These are phyloP conservation scores for Acanthamoeba lenticulata DNA, from an alignment of 208 protist species.

Conservation along the genomic window DNA sequence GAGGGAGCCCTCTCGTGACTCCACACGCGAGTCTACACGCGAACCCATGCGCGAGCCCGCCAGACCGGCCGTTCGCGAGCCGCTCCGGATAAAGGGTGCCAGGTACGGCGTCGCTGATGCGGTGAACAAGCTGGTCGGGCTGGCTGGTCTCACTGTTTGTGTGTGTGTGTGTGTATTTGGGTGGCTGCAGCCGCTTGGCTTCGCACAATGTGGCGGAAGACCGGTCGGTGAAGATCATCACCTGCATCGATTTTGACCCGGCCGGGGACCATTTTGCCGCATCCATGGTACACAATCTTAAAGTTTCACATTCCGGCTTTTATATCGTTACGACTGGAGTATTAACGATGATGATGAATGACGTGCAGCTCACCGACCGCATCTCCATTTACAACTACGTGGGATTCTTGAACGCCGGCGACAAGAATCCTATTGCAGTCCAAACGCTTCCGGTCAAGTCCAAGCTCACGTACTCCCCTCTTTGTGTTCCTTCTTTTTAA, in stretches of 20 bases:
- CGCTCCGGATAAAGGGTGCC: not conserved
- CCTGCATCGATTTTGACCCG: conserved; percentile 14
- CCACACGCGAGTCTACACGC: too few species aligned
- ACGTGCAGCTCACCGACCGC: not conserved
- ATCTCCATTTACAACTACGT: not conserved
- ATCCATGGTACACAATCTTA: not conserved
- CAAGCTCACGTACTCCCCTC: not conserved
- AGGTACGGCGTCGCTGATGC: not conserved
- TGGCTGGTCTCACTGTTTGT: too few species aligned
- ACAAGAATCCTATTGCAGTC: not conserved
- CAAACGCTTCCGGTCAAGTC: not conserved
- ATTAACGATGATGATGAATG: too few species aligned
- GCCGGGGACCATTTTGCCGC: not conserved
- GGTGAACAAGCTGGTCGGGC: too few species aligned
- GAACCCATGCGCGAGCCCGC: not conserved
- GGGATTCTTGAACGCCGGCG: not conserved
- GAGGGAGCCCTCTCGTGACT: not conserved
- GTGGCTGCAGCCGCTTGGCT: not conserved
- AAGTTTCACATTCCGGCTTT: too few species aligned
- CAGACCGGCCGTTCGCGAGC: not conserved
- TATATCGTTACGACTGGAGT: too few species aligned
- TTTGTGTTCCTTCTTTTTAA: too few species aligned
- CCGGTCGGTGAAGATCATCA: not conserved
- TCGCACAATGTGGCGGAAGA: not conserved
- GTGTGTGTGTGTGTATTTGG: not conserved